Evolutionary conservation across 2,329 filamentous ascomycete species (phyloP).

Genomic region (Simplicillium aogashimaense): DNA sequence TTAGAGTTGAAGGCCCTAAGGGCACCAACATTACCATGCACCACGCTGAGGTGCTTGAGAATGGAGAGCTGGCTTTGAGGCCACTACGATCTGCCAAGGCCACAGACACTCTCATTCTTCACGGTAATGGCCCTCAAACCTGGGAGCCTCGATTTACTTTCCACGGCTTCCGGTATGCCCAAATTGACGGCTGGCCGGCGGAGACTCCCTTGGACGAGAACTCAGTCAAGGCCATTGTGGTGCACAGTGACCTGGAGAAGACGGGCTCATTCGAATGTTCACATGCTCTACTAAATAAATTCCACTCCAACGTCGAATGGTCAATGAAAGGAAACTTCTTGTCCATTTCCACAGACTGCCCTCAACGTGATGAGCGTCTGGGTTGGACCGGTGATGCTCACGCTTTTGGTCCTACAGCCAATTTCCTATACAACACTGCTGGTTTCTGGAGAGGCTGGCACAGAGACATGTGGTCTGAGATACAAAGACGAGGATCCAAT

Average conservation of each 20-base stretch:
- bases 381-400: slow-evolving; percentile 44
- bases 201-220: slow-evolving; percentile 11
- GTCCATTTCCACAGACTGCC: slow-evolving; percentile 46
- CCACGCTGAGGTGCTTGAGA: slow-evolving; percentile 46
- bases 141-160: slow-evolving; percentile 42
- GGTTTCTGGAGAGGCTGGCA: slow-evolving; percentile 42
- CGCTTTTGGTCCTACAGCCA: slow-evolving; percentile 38
- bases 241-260: slow-evolving; percentile 42
- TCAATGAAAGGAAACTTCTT: slow-evolving; percentile 50
- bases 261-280: slow-evolving; percentile 43
- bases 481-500: slow-evolving; percentile 12
- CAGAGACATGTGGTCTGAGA: slow-evolving; percentile 30
- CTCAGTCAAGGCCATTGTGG: slow-evolving; percentile 18
- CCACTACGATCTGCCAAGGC: slow-evolving; percentile 32
- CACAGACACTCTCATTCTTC: slow-evolving; percentile 26
- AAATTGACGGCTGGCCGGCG: slow-evolving; percentile 32
- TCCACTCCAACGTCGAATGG: slow-evolving; percentile 46
- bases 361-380: slow-evolving; percentile 43
- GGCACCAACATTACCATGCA: slow-evolving; percentile 32
- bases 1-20: slow-evolving; percentile 24
- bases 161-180: slow-evolving; percentile 41
- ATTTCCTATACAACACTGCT: slow-evolving; percentile 41
- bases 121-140: slow-evolving; percentile 8
- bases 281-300: slow-evolving; percentile 36
- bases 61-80: slow-evolving; percentile 27